phyloP scores from a whole-genome alignment of 257 asterid genomes.

The Gentiana macrophylla region DNA sequence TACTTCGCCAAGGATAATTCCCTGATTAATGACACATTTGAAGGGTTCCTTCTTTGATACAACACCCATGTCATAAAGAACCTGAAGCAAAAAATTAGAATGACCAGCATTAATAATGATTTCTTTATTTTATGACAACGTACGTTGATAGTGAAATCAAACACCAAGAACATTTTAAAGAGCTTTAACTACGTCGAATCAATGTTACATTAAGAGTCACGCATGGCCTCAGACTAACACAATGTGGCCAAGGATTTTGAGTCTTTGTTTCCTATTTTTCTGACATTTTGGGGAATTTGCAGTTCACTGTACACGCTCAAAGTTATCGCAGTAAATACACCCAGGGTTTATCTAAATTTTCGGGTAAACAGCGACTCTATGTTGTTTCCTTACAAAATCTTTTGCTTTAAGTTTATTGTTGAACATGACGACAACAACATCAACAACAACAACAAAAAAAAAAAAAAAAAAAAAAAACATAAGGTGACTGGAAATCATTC shows the following conservation, averaged over 20 bases:
- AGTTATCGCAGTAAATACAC: neutral
- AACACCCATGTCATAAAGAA: conserved; percentile 84
- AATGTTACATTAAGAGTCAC: no score
- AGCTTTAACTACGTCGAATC: no score
- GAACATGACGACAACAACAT: neutral
- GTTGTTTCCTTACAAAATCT: neutral
- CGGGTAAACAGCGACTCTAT: neutral
- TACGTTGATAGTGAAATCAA: neutral
- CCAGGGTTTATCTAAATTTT: neutral
- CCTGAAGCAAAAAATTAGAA: conserved; percentile 35
- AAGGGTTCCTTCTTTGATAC: conserved; percentile 93
- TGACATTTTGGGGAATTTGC: neutral
- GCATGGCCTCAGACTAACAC: neutral
- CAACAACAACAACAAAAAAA: neutral
- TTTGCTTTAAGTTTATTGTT: neutral
- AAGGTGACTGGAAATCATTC: neutral
- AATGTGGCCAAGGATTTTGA: neutral
- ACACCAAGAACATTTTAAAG: neutral
- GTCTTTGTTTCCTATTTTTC: neutral
- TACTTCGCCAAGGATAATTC: conserved; percentile 98
- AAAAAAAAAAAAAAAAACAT: neutral
- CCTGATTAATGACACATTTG: conserved; percentile 97
- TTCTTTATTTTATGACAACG: no score
- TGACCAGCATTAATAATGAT: neutral
- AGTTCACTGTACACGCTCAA: neutral